Conservation (phyloP, 169 alveolate species). For the Cryptosporidium sp. region DNA sequence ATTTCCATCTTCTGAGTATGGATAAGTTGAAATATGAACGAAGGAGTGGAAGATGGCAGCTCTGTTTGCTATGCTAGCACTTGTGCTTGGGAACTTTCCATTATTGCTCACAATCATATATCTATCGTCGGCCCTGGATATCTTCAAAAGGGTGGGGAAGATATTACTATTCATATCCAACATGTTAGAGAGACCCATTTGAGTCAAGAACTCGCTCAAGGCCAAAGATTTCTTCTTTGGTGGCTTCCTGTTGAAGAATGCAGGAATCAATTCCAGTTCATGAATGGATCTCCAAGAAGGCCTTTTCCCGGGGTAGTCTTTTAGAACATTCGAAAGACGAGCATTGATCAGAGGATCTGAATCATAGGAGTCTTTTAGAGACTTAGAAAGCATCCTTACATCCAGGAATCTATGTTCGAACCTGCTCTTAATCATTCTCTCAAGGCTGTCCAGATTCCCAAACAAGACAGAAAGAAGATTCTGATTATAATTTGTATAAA, state of each 20-base stretch:
- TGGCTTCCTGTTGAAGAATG: not conserved
- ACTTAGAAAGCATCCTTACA: not conserved
- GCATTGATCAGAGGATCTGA: not conserved
- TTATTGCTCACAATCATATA: not conserved
- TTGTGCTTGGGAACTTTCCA: not conserved
- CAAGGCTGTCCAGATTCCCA: not conserved
- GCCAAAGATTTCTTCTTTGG: not conserved
- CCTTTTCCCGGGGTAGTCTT: too few species aligned
- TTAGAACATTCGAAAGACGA: not conserved
- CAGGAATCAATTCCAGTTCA: not conserved
- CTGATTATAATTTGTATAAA: not conserved
- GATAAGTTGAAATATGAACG: not conserved
- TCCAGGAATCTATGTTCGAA: not conserved
- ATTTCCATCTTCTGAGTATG: not conserved
- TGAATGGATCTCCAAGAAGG: not conserved
- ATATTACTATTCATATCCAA: not conserved
- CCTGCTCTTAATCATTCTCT: not conserved
- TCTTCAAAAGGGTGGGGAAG: not conserved
- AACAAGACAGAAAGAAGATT: not conserved
- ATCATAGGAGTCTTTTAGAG: not conserved
- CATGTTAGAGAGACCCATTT: not conserved
- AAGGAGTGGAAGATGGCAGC: constrained; percentile 39
- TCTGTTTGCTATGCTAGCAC: constrained; percentile 6
- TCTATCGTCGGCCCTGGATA: not conserved
- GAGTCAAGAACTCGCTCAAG: not conserved